These are phyloP conservation scores for Saccharomyces paradoxus DNA, from an alignment of 805 yeast species.

Conservation along the genomic window DNA sequence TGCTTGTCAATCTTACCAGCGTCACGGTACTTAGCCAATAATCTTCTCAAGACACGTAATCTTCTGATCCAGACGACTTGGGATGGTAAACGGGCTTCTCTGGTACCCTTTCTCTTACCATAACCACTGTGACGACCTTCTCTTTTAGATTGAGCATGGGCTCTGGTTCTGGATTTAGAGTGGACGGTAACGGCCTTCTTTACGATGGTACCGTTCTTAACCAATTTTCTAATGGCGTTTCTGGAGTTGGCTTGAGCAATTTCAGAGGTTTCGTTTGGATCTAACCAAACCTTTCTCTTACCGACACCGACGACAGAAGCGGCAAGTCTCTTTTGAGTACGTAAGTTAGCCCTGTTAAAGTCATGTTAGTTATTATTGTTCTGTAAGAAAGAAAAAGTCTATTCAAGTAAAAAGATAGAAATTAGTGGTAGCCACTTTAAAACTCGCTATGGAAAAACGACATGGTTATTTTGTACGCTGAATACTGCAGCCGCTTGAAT, in stretches of 20 bases:
- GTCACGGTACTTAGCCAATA: slow-evolving; percentile 96
- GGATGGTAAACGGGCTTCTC: slow-evolving; percentile 97
- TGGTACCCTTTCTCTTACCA: slow-evolving; percentile 99
- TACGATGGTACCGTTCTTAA: slow-evolving; percentile 94
- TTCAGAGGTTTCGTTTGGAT: slow-evolving; percentile 95
- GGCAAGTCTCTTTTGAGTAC: slow-evolving; percentile 99
- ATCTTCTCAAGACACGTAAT: slow-evolving; percentile 97
- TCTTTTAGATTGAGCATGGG: slow-evolving; percentile 91
- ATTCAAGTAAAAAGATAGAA: neutral
- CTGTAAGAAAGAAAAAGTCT: neutral
- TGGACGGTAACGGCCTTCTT: slow-evolving; percentile 95
- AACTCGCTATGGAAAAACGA: neutral
- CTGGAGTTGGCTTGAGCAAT: slow-evolving; percentile 96
- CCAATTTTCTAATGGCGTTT: slow-evolving; percentile 94
- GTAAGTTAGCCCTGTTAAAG: slow-evolving; percentile 77
- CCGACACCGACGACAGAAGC: slow-evolving; percentile 98
- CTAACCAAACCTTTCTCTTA: slow-evolving; percentile 99
- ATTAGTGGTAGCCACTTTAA: neutral
- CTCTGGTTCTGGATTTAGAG: slow-evolving; percentile 98
- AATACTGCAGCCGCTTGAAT: neutral
- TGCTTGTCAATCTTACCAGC: slow-evolving; percentile 99
- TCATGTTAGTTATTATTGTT: neutral
- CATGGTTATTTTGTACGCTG: neutral
- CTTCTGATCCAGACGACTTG: slow-evolving; percentile 99
- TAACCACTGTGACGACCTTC: slow-evolving; percentile 99